Evolutionary conservation across 129 eudicot species (phyloP).

Genomic region (Flaveria robusta): DNA sequence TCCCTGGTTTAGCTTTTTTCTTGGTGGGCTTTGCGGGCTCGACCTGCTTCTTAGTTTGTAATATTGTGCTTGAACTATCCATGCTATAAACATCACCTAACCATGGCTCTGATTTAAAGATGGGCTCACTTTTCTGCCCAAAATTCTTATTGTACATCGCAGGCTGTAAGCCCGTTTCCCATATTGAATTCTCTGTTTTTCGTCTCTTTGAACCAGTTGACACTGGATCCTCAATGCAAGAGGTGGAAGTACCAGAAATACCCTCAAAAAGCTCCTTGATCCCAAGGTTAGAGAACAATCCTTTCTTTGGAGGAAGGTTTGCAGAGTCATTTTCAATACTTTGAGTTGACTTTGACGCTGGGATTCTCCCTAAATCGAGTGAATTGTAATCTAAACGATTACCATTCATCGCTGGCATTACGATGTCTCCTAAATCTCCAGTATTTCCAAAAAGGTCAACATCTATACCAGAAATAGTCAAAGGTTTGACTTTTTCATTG

Average conservation of each 20-base stretch:
- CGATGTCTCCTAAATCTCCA: constrained; percentile 44
- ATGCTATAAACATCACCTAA: constrained; percentile 48
- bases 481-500: constrained; percentile 39
- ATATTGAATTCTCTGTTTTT: constrained; percentile 40
- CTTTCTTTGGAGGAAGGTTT: constrained; percentile 40
- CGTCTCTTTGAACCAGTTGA: constrained; percentile 55
- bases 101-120: constrained; percentile 40
- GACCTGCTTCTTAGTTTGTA: constrained; percentile 45
- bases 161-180: constrained; percentile 40
- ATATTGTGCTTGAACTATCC: constrained; percentile 43
- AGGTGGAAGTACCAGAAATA: constrained; percentile 44
- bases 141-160: constrained; percentile 20
- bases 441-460: constrained; percentile 38
- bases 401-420: constrained; percentile 32
- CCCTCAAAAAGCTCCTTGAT: constrained; percentile 65
- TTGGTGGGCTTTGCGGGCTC: constrained; percentile 54
- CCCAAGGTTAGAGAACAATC: constrained; percentile 84
- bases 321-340: constrained; percentile 26
- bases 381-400: constrained; percentile 13
- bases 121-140: constrained; percentile 41
- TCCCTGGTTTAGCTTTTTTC: constrained; percentile 85
- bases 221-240: constrained; percentile 62
- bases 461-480: constrained; percentile 38
- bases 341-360: constrained; percentile 32
- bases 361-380: constrained; percentile 34